Percentiles rank a stretch among this genome's conserved stretches.
phyloP scores from a whole-genome alignment of 139 green algal genomes.

The Nannochloris sp. region DNA sequence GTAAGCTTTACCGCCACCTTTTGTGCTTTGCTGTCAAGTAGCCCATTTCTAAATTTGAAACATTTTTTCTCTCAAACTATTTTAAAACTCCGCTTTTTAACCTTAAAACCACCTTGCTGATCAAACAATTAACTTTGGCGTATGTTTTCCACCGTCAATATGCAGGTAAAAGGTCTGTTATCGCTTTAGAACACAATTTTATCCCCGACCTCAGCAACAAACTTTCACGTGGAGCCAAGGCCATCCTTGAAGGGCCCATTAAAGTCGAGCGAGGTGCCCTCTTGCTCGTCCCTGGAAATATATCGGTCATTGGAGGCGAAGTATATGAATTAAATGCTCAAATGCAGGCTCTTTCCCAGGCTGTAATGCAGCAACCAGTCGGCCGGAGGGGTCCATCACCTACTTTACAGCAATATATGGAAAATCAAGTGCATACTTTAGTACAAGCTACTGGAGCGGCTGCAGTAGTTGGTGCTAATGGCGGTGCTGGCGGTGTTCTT shows the following conservation, averaged over 20 bases:
- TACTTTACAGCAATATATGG: neutral
- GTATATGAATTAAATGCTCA: constrained; percentile 42
- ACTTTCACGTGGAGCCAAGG: constrained; percentile 33
- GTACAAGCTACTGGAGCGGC: neutral
- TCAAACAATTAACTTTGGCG: neutral
- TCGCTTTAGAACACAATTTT: constrained; percentile 38
- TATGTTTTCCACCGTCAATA: no score
- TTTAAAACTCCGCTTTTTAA: neutral
- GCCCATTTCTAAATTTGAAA: neutral
- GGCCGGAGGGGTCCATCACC: constrained; percentile 11
- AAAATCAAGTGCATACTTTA: neutral
- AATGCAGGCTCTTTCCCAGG: constrained; percentile 19
- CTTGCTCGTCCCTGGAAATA: constrained; percentile 55
- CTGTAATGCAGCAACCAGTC: constrained; percentile 22
- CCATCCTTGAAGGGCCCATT: constrained; percentile 40
- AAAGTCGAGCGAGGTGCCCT: constrained; percentile 45
- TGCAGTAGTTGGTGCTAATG: neutral
- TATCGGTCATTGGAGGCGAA: constrained; percentile 45
- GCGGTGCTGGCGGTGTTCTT: neutral
- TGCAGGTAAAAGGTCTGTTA: constrained; percentile 34
- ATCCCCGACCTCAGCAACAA: constrained; percentile 12
- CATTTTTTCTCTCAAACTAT: neutral
- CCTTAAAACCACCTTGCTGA: neutral
- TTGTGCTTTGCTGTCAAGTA: neutral
- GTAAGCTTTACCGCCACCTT: constrained; percentile 25